phyloP scores from a whole-genome alignment of 2,329 filamentous ascomycete species.

The Lachnellula cervina region DNA sequence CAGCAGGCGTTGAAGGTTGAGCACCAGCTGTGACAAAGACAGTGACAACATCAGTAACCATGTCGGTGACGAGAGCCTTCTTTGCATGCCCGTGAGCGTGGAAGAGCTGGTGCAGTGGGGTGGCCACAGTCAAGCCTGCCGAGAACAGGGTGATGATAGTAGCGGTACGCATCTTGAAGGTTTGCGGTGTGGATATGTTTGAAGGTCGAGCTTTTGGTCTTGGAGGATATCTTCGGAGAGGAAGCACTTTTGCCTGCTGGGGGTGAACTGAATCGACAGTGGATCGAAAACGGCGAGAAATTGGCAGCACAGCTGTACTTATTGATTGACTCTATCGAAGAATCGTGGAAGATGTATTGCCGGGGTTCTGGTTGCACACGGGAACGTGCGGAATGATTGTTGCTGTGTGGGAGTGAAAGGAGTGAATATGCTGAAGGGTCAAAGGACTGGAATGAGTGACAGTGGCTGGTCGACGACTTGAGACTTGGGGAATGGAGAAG shows the following conservation, averaged over 20 bases:
- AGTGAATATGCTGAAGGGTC: neutral
- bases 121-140: conserved; percentile 33
- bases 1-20: neutral
- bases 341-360: conserved; percentile 6
- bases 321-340: conserved; percentile 24
- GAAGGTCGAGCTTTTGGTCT: neutral
- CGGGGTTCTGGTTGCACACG: no score
- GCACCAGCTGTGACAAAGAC: conserved; percentile 35
- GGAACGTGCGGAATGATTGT: no score
- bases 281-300: conserved; percentile 5
- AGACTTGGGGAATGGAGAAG: neutral
- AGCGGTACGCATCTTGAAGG: conserved; percentile 38
- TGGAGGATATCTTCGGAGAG: conserved; percentile 19
- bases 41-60: conserved; percentile 33
- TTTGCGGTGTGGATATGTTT: neutral
- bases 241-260: conserved; percentile 11
- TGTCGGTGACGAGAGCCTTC: conserved; percentile 22
- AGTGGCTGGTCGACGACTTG: neutral
- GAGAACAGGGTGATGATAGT: conserved; percentile 32
- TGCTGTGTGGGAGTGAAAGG: neutral
- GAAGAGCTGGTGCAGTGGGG: conserved; percentile 31
- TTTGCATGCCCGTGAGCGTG: conserved; percentile 27
- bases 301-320: conserved; percentile 31
- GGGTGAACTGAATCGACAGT: conserved; percentile 7
- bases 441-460: conserved; percentile 8